Percentiles rank a stretch among this genome's conserved stretches.
Conservation (phyloP, 2,329 filamentous ascomycete species). For the Monilinia aucupariae region DNA sequence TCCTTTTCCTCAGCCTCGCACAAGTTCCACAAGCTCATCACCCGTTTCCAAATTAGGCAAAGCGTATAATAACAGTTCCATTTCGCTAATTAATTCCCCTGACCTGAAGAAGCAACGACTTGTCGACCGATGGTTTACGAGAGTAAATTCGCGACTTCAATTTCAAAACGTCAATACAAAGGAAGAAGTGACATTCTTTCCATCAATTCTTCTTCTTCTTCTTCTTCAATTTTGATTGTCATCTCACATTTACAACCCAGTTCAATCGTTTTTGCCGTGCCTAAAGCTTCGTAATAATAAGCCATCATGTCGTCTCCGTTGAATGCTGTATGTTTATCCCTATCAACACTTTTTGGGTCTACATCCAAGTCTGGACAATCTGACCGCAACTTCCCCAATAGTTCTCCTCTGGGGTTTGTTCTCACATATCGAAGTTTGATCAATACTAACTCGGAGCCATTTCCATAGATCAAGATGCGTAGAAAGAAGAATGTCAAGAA, state of each 20-base stretch:
- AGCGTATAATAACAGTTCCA: slow-evolving; percentile 12
- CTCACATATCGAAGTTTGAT: slow-evolving; percentile 22
- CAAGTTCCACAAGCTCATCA: slow-evolving; percentile 7
- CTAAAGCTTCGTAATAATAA: slow-evolving; percentile 14
- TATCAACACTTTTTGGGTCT: slow-evolving; percentile 17
- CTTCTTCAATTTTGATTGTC: not conserved
- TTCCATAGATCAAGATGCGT: slow-evolving; percentile 81
- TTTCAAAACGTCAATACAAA: slow-evolving; percentile 12
- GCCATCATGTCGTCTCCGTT: slow-evolving; percentile 47
- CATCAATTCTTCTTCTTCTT: slow-evolving; percentile 14
- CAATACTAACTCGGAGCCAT: slow-evolving; percentile 27
- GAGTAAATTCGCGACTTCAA: slow-evolving; percentile 20
- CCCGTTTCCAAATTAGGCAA: slow-evolving; percentile 13
- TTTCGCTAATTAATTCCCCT: slow-evolving; percentile 30
- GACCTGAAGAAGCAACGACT: slow-evolving; percentile 28
- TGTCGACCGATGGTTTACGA: slow-evolving; percentile 24
- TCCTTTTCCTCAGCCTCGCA: slow-evolving; percentile 15
- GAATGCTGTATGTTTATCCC: slow-evolving; percentile 44
- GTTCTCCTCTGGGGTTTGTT: slow-evolving; percentile 29
- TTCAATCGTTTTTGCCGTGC: slow-evolving; percentile 9
- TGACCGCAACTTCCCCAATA: slow-evolving; percentile 29
- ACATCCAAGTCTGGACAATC: slow-evolving; percentile 31
- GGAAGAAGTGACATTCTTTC: not conserved
- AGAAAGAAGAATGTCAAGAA: slow-evolving; percentile 96
- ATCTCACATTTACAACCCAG: not conserved